Evolutionary conservation across 257 asterid genomes (phyloP).

Genomic region (Scutellaria barbata): DNA sequence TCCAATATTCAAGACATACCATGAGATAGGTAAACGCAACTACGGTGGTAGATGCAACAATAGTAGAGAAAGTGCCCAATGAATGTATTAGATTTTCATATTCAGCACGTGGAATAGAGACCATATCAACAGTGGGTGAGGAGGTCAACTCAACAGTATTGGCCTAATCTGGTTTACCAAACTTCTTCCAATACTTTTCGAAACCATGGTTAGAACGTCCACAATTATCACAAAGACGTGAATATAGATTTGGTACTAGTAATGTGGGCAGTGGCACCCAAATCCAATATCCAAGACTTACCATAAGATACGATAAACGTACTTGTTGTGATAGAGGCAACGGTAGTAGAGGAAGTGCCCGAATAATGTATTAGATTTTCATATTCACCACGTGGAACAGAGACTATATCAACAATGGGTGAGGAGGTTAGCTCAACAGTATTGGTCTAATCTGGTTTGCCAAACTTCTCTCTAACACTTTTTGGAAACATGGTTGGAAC

Average conservation of each 20-base stretch:
- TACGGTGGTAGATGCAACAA: too few species aligned
- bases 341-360: too few species aligned
- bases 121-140: background rate
- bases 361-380: too few species aligned
- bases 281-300: constrained; percentile 4
- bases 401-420: too few species aligned
- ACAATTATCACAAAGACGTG: too few species aligned
- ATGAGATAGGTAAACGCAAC: too few species aligned
- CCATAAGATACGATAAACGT: background rate
- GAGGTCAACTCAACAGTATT: background rate
- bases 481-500: background rate
- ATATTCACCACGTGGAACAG: too few species aligned
- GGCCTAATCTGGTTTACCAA: constrained; percentile 11
- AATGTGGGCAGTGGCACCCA: background rate
- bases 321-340: background rate
- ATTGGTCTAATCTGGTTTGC: too few species aligned
- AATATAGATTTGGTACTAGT: background rate
- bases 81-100: background rate
- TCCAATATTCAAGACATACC: too few species aligned
- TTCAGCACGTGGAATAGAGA: background rate
- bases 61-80: background rate
- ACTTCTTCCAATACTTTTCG: too few species aligned
- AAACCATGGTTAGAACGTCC: too few species aligned
- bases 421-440: too few species aligned
- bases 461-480: constrained; percentile 3